phyloP scores from a whole-genome alignment of 148 eudicot genomes.

The Beta vulgaris region DNA sequence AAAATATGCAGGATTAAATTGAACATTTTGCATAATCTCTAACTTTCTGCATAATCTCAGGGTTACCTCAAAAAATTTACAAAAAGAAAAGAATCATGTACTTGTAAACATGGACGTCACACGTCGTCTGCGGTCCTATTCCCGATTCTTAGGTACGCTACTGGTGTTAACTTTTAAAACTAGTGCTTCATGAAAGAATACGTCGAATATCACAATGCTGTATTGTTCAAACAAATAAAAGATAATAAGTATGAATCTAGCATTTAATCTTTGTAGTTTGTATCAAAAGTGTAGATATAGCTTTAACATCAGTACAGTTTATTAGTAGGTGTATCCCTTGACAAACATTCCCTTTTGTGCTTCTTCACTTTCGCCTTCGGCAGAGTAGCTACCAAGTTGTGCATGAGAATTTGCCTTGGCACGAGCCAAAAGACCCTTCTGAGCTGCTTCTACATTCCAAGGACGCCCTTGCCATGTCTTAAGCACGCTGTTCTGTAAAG shows the following conservation, averaged over 20 bases:
- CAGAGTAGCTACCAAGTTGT: slow-evolving; percentile 81
- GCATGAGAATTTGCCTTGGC: slow-evolving; percentile 93
- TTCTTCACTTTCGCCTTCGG: slow-evolving; percentile 74
- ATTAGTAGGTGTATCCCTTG: slow-evolving; percentile 85
- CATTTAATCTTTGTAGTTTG: background rate
- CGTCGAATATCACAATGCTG: background rate
- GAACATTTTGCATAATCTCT: too few species aligned
- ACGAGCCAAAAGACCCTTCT: slow-evolving; percentile 67
- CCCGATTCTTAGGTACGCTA: too few species aligned
- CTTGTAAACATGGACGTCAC: too few species aligned
- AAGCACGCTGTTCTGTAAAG: slow-evolving; percentile 78
- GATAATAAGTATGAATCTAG: background rate
- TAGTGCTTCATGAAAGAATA: too few species aligned
- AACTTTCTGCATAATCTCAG: too few species aligned
- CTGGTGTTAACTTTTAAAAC: too few species aligned
- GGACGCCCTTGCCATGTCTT: slow-evolving; percentile 91
- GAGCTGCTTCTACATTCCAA: slow-evolving; percentile 76
- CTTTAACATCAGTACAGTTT: background rate
- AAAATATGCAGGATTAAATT: too few species aligned
- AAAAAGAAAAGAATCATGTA: too few species aligned
- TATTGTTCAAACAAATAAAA: background rate
- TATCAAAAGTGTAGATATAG: background rate
- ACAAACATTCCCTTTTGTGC: slow-evolving; percentile 92
- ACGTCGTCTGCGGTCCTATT: too few species aligned
- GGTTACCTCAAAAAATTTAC: too few species aligned